Conservation (phyloP, 2,329 filamentous ascomycete genomes). For the Macrophomina tecta region DNA sequence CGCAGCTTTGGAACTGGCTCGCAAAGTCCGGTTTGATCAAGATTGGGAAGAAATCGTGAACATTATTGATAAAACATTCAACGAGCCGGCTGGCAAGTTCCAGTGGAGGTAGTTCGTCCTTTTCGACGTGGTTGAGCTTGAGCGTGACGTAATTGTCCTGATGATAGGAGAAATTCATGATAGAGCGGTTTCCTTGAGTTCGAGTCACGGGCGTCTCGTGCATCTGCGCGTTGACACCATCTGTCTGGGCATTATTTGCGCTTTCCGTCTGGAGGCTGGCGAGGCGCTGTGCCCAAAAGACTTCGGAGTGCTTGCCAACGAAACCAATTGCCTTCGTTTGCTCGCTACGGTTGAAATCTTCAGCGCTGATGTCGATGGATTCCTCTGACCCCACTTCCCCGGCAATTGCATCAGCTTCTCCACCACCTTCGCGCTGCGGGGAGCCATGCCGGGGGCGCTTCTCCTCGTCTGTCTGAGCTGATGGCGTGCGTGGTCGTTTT, state of each 20-base stretch:
- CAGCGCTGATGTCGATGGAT: constrained; percentile 35
- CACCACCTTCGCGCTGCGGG: constrained; percentile 24
- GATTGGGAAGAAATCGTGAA: constrained; percentile 49
- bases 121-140: constrained; percentile 38
- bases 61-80: constrained; percentile 44
- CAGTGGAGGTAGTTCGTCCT: constrained; percentile 41
- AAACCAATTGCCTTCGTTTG: constrained; percentile 37
- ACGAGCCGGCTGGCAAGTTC: constrained; percentile 43
- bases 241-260: neutral
- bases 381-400: constrained; percentile 37
- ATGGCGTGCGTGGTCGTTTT: neutral
- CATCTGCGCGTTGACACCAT: neutral
- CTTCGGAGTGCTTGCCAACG: constrained; percentile 34
- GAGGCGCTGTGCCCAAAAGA: constrained; percentile 39
- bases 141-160: constrained; percentile 39
- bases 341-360: constrained; percentile 35
- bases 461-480: constrained; percentile 25
- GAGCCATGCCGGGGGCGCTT: constrained; percentile 28
- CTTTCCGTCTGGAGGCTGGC: constrained; percentile 31
- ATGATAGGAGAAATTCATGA: constrained; percentile 30
- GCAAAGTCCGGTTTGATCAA: constrained; percentile 42
- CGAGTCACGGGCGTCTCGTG: neutral
- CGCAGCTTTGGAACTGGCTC: constrained; percentile 41
- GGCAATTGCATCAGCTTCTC: constrained; percentile 34
- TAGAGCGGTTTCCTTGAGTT: neutral